Evolutionary conservation across 164 flowering plant species (phyloP).

Genomic region (Buxus sempervirens): DNA sequence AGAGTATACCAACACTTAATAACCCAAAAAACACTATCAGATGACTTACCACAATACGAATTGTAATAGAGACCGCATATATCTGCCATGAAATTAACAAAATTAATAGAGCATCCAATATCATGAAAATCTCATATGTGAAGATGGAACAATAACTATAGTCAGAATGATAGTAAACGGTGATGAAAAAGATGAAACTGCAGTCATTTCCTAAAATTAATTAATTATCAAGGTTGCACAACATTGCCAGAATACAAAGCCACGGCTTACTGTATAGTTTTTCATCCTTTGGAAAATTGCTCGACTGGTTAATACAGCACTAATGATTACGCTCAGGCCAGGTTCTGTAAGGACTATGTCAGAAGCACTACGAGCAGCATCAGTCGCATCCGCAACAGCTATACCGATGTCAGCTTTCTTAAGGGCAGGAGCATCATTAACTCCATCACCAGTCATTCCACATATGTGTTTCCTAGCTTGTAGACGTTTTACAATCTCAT

Average conservation of each 20-base stretch:
- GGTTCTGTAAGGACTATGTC: conserved; percentile 92
- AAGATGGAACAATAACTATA: neutral
- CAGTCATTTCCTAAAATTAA: neutral
- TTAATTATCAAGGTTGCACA: neutral
- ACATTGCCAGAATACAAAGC: neutral
- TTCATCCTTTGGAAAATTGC: conserved; percentile 94
- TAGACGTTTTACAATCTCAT: conserved; percentile 86
- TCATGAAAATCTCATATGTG: neutral
- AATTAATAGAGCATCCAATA: neutral
- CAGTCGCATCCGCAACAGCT: conserved; percentile 95
- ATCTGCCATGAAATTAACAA: conserved; percentile 43
- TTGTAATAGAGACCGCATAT: conserved; percentile 93
- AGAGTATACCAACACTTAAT: neutral
- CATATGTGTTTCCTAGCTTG: conserved; percentile 90
- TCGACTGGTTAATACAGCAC: conserved; percentile 85
- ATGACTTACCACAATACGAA: conserved; percentile 80
- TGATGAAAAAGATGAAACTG: neutral
- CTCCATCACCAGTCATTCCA: conserved; percentile 98
- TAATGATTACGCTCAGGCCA: conserved; percentile 84
- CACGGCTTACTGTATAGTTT: conserved; percentile 64
- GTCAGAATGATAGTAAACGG: neutral
- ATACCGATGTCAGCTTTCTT: conserved; percentile 96
- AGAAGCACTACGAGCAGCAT: conserved; percentile 97
- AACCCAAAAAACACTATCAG: neutral
- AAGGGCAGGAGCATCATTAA: conserved; percentile 89